Conservation (phyloP, 192 early-diverging fungal genomes). For the Jimgerdemannia lactiflua region DNA sequence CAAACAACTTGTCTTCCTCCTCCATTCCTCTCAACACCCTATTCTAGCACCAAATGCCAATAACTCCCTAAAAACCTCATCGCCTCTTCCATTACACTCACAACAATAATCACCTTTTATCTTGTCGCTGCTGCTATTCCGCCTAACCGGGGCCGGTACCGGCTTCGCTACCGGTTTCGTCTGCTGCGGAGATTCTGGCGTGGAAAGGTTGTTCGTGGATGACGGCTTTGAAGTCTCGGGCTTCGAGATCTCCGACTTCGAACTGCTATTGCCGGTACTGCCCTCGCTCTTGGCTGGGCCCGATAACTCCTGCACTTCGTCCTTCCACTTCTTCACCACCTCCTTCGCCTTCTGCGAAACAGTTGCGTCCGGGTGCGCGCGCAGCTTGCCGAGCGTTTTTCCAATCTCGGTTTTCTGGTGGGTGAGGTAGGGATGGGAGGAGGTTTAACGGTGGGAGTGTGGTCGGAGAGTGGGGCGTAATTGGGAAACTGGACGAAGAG, state of each 20-base stretch:
- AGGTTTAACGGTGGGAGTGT: too few relatives aligned
- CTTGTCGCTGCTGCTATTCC: background rate
- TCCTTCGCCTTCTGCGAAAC: slow-evolving; percentile 64
- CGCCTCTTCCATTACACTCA: too few relatives aligned
- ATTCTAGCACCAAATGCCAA: too few relatives aligned
- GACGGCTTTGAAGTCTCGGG: slow-evolving; percentile 1
- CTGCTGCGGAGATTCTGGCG: background rate
- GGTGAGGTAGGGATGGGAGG: background rate
- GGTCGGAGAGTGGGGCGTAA: too few relatives aligned
- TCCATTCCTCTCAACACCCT: too few relatives aligned
- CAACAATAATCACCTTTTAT: background rate
- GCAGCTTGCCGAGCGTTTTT: slow-evolving; percentile 69
- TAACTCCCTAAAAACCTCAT: too few relatives aligned
- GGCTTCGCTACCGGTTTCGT: background rate
- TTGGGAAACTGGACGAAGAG: too few relatives aligned
- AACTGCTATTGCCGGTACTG: background rate
- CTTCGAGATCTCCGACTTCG: slow-evolving; percentile 1
- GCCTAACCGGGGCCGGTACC: background rate
- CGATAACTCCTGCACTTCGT: slow-evolving; percentile 37
- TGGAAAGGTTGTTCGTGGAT: background rate
- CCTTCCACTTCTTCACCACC: slow-evolving; percentile 84
- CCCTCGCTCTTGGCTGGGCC: background rate
- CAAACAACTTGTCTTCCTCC: background rate
- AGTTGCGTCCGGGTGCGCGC: slow-evolving; percentile 55
- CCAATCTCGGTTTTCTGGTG: slow-evolving; percentile 77